Evolutionary conservation across 768 basidiomycete genomes (phyloP).

Genomic region (Bullera alba): DNA sequence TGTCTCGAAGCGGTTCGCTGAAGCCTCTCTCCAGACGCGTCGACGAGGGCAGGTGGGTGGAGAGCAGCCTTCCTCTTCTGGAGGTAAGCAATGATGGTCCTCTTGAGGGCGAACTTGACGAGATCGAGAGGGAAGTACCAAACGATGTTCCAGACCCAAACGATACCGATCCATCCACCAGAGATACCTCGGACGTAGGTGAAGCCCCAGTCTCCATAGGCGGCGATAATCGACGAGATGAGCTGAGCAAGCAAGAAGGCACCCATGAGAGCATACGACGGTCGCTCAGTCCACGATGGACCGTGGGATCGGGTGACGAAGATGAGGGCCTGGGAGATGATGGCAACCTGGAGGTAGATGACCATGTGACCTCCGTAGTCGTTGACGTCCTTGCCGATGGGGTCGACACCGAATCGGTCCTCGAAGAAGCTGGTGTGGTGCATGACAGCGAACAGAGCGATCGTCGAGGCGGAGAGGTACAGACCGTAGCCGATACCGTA

Average conservation of each 20-base stretch:
- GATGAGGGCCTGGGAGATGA: slow-evolving; percentile 97
- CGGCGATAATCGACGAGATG: slow-evolving; percentile 90
- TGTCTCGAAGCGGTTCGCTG: slow-evolving; percentile 84
- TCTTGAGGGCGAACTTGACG: slow-evolving; percentile 96
- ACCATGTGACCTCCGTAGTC: slow-evolving; percentile 42
- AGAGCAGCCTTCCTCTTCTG: slow-evolving; percentile 55
- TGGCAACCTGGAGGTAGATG: slow-evolving; percentile 61
- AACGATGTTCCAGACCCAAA: slow-evolving; percentile 86
- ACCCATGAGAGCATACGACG: slow-evolving; percentile 71
- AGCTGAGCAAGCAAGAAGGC: slow-evolving; percentile 94
- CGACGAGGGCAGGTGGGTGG: slow-evolving; percentile 47
- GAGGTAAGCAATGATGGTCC: slow-evolving; percentile 76
- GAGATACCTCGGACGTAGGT: slow-evolving; percentile 71
- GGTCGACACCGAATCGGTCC: slow-evolving; percentile 79
- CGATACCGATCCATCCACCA: slow-evolving; percentile 93
- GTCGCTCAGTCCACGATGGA: slow-evolving; percentile 45
- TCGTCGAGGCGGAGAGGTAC: slow-evolving; percentile 81
- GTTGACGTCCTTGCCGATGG: slow-evolving; percentile 78
- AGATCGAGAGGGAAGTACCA: slow-evolving; percentile 95
- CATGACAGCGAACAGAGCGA: slow-evolving; percentile 75
- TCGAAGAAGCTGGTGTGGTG: slow-evolving; percentile 85
- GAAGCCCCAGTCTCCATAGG: slow-evolving; percentile 90
- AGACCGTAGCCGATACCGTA: slow-evolving; percentile 93
- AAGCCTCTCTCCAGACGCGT: slow-evolving; percentile 62
- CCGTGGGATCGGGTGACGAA: slow-evolving; percentile 86